Evolutionary conservation across 805 yeast species (phyloP), one percentile per base, ranked within the genome.

Genomic region (Candida caryicola): DNA sequence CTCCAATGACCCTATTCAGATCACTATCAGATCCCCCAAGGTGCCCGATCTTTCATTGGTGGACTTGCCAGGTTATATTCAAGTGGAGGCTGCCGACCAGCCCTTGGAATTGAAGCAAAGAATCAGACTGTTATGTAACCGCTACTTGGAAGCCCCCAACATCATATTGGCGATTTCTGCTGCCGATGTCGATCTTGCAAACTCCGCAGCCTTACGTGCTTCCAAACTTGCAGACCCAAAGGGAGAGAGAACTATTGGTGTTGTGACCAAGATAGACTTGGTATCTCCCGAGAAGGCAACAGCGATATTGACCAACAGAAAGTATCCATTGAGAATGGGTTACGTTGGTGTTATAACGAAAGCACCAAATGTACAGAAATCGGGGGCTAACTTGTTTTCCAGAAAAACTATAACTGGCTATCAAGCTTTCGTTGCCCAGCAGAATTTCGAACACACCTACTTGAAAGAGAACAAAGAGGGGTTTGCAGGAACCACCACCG

Each of bases 311-410:
- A 73, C 76, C 19, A 91, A 91, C 61, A 79, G 74, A 46, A 85
- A 82, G 52, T 95, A 95, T 54, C 98, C 99, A 0, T 68, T 93
- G 44, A 81, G 76, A 51, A 86, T 93, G 95, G 99, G 99, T 0
- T 93, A 93, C 57, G 98, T 93, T 15, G 99, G 99, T 40, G 98
- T 95, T n/a, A 83, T 95, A 14, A 86, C 97, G 2, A 85, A 79
- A 47, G 75, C 85, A 0, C 95, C 93, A 5, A 66, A 54, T 14
- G 62, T 76, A 0, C 40, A 44, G 15, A 43, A 40, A 6, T 18
- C 54, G 3, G 41, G 42, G 13, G 49, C 54, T 8, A 54, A 61
- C 6, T 54, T 84, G 10, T 81, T 81, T 60, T 52, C 64, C 14
- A 69, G 82, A 44, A 67, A 66, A 40, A 41, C 54, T 4, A 36